These are phyloP conservation scores for Neofusicoccum parvum DNA, from an alignment of 2,329 filamentous ascomycete genomes.

Conservation along the genomic window DNA sequence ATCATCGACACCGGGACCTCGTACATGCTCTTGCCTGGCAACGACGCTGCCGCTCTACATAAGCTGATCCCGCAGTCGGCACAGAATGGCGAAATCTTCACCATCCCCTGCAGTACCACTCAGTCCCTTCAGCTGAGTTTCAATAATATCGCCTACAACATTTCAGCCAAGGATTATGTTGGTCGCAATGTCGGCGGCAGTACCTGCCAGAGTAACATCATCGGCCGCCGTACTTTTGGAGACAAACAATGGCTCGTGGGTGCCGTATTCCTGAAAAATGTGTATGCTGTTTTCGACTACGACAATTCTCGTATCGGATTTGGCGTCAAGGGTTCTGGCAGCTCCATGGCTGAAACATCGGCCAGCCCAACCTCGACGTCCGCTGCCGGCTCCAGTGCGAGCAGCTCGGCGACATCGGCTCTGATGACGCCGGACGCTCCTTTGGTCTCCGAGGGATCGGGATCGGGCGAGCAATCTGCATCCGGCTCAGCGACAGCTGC, in stretches of 20 bases:
- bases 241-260: slow-evolving; percentile 74
- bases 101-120: slow-evolving; percentile 71
- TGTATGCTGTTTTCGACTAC: slow-evolving; percentile 82
- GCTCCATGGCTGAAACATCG: slow-evolving; percentile 16
- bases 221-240: slow-evolving; percentile 68
- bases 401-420: background rate
- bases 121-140: slow-evolving; percentile 67
- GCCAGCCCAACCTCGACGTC: background rate
- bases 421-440: background rate
- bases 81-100: slow-evolving; percentile 63
- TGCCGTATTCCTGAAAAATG: slow-evolving; percentile 85
- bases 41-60: slow-evolving; percentile 70
- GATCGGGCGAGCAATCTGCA: background rate
- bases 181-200: slow-evolving; percentile 43
- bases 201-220: slow-evolving; percentile 68
- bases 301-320: slow-evolving; percentile 66
- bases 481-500: slow-evolving; percentile 4
- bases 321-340: slow-evolving; percentile 29
- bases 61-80: slow-evolving; percentile 61
- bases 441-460: background rate
- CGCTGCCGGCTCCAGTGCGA: background rate
- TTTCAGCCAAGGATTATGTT: slow-evolving; percentile 74
- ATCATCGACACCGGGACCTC: slow-evolving; percentile 86
- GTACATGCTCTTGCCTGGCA: slow-evolving; percentile 71
- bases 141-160: slow-evolving; percentile 65